These are phyloP conservation scores for Trichoderma koningiopsis DNA, from an alignment of 2,329 filamentous ascomycete genomes.

Conservation along the genomic window DNA sequence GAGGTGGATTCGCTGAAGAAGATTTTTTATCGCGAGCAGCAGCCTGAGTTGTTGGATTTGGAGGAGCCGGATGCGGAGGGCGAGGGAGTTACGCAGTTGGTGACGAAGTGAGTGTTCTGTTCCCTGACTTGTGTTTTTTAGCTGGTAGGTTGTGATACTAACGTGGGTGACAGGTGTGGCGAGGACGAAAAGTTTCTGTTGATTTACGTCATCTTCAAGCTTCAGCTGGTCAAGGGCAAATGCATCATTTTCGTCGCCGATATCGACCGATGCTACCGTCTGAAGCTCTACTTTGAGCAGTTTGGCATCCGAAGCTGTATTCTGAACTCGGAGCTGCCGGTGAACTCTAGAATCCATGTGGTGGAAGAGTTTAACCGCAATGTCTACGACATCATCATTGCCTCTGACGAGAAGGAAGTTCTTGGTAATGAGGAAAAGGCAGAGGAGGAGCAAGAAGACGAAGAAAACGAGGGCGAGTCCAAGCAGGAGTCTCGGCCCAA, in stretches of 20 bases:
- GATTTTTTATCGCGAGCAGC: constrained; percentile 71
- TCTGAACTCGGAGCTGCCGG: constrained; percentile 89
- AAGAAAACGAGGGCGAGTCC: constrained; percentile 34
- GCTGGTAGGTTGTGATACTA: constrained; percentile 23
- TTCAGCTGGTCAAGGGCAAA: constrained; percentile 92
- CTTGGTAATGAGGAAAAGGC: constrained; percentile 64
- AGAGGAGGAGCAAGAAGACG: constrained; percentile 43
- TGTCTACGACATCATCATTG: constrained; percentile 97
- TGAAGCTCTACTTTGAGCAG: constrained; percentile 95
- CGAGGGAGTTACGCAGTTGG: constrained; percentile 80
- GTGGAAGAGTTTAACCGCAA: constrained; percentile 97
- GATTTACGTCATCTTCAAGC: constrained; percentile 91
- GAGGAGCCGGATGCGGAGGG: constrained; percentile 79
- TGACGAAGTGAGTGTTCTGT: constrained; percentile 64
- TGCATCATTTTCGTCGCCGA: constrained; percentile 74
- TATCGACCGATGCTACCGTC: constrained; percentile 82
- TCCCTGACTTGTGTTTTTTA: neutral
- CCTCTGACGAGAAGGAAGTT: constrained; percentile 87
- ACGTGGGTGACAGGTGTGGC: constrained; percentile 60
- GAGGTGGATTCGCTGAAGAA: constrained; percentile 85
- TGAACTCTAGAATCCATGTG: constrained; percentile 90
- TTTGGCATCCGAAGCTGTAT: constrained; percentile 94
- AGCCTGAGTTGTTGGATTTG: constrained; percentile 77
- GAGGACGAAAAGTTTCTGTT: constrained; percentile 97
- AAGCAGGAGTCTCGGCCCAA: constrained; percentile 35